A percentile compares a stretch with the other conserved stretches of the same genome.
Conservation (phyloP, 768 basidiomycete genomes). For the Clitopilus hobsonii region DNA sequence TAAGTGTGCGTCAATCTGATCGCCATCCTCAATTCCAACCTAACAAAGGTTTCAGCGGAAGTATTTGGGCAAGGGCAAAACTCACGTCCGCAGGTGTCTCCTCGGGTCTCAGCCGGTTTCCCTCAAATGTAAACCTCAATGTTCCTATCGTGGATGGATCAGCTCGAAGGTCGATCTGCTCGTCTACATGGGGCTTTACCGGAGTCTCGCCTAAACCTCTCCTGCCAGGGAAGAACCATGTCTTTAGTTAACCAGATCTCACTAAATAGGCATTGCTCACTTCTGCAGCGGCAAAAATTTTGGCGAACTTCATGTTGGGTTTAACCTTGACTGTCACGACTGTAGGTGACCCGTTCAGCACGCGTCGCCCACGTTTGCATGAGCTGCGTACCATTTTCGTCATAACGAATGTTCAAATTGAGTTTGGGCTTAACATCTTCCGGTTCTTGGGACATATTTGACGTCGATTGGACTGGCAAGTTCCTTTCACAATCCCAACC, state of each 20-base stretch:
- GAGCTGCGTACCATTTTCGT: conserved; percentile 42
- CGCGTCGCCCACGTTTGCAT: not conserved
- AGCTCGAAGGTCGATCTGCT: not conserved
- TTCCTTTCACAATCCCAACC: not conserved
- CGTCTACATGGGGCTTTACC: conserved; percentile 23
- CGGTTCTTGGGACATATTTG: conserved; percentile 41
- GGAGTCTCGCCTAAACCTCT: conserved; percentile 51
- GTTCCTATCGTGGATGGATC: conserved; percentile 35
- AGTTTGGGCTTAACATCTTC: conserved; percentile 71
- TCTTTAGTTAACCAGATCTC: not conserved
- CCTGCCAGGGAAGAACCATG: conserved; percentile 25
- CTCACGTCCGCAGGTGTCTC: conserved; percentile 51
- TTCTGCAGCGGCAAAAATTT: conserved; percentile 63
- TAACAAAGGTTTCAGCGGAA: conserved; percentile 16
- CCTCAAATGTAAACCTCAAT: conserved; percentile 55
- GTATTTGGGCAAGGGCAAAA: conserved; percentile 2
- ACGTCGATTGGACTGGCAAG: no score
- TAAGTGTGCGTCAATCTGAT: conserved; percentile 56
- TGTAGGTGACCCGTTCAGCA: conserved; percentile 15
- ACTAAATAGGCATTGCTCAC: conserved; percentile 27
- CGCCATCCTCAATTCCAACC: conserved; percentile 58
- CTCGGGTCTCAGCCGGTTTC: conserved; percentile 36
- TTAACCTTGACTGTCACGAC: conserved; percentile 65
- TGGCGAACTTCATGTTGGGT: conserved; percentile 49
- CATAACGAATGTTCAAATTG: conserved; percentile 52